phyloP scores from a whole-genome alignment of 768 basidiomycete species.

The Serendipita vermifera region DNA sequence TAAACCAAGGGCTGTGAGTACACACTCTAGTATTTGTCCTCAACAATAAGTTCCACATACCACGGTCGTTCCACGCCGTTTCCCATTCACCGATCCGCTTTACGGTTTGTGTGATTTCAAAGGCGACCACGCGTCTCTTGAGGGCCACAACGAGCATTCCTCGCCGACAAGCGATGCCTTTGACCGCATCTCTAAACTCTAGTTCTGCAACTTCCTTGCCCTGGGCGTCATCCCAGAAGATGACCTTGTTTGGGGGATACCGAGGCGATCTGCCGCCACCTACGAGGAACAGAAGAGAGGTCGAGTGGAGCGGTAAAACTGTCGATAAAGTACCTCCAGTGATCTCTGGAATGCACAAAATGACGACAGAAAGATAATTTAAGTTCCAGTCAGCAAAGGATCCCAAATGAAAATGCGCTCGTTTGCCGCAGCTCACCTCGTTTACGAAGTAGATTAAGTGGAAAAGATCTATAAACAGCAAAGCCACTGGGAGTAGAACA shows the following conservation, averaged over 20 bases:
- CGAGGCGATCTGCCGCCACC: constrained; percentile 80
- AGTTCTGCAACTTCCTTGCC: constrained; percentile 75
- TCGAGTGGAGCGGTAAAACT: constrained; percentile 64
- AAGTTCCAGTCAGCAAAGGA: constrained; percentile 12
- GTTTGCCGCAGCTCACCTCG: constrained; percentile 57
- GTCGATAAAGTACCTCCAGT: constrained; percentile 65
- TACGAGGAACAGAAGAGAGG: constrained; percentile 72
- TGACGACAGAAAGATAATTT: not conserved
- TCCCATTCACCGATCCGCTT: constrained; percentile 66
- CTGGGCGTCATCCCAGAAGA: constrained; percentile 74
- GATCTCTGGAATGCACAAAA: constrained; percentile 40
- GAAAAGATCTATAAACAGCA: constrained; percentile 66
- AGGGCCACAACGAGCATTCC: constrained; percentile 78
- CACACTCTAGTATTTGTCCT: not conserved
- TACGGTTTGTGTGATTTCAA: constrained; percentile 51
- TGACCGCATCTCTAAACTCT: constrained; percentile 74
- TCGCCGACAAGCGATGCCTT: constrained; percentile 65
- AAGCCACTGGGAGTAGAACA: constrained; percentile 68
- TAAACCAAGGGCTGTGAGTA: constrained; percentile 22
- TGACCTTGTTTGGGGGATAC: constrained; percentile 84
- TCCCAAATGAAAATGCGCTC: constrained; percentile 9
- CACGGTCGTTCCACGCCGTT: constrained; percentile 75
- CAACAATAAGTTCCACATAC: not conserved
- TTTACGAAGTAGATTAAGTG: constrained; percentile 65
- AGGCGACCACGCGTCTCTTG: constrained; percentile 65